A percentile compares a stretch with the other conserved stretches of the same genome.
Evolutionary conservation across 441 rosid genomes (phyloP).

Genomic region (Biscutella laevigata): DNA sequence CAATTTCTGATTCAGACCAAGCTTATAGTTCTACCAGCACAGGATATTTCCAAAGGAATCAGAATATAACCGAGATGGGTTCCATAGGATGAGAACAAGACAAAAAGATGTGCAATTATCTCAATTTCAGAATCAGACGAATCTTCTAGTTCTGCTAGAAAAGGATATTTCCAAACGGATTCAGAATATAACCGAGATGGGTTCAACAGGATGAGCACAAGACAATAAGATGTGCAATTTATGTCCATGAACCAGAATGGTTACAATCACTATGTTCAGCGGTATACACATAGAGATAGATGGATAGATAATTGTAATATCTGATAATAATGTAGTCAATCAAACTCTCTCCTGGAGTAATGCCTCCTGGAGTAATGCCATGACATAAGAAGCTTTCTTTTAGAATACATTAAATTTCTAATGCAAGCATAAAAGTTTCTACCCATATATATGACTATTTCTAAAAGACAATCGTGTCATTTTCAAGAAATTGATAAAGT

Average conservation of each 20-base stretch:
- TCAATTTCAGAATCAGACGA: too few species aligned
- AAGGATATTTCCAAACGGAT: too few species aligned
- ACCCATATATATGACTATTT: background rate
- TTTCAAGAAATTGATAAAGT: background rate
- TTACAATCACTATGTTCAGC: too few species aligned
- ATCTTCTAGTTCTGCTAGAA: too few species aligned
- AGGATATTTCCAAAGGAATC: too few species aligned
- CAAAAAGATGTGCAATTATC: too few species aligned
- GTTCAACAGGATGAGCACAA: background rate
- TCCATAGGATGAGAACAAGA: too few species aligned
- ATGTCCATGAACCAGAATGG: background rate
- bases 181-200: too few species aligned
- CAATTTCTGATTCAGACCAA: background rate
- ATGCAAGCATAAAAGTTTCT: too few species aligned
- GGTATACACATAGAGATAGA: background rate
- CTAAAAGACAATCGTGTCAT: background rate
- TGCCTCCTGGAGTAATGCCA: slow-evolving; percentile 10
- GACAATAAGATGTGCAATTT: background rate
- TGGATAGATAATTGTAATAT: background rate
- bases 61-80: too few species aligned
- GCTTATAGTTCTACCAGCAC: background rate
- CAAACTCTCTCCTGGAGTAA: slow-evolving; percentile 2
- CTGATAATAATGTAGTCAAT: background rate
- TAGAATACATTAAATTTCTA: too few species aligned
- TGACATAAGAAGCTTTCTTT: background rate